phyloP scores from a whole-genome alignment of 2,329 filamentous ascomycete species.

The Ophiostoma himal-ulmi region DNA sequence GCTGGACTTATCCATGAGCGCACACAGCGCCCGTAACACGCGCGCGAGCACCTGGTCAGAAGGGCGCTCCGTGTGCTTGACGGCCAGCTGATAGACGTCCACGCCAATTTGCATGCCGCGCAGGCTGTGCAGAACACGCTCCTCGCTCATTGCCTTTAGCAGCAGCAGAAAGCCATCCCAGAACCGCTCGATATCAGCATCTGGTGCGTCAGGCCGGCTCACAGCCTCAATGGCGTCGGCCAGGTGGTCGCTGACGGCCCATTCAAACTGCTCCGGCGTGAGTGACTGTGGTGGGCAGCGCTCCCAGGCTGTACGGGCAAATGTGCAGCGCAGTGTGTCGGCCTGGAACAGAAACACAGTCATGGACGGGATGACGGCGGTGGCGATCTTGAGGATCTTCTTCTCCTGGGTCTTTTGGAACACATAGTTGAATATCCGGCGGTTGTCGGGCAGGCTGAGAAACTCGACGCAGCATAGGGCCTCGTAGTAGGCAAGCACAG shows the following conservation, averaged over 20 bases:
- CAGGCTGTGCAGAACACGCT: slow-evolving; percentile 70
- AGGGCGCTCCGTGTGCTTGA: slow-evolving; percentile 46
- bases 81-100: slow-evolving; percentile 60
- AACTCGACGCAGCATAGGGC: slow-evolving; percentile 79
- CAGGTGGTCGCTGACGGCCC: slow-evolving; percentile 73
- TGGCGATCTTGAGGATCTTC: slow-evolving; percentile 68
- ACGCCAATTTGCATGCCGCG: slow-evolving; percentile 72
- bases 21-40: slow-evolving; percentile 63
- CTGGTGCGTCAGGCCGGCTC: slow-evolving; percentile 43
- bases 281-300: slow-evolving; percentile 56
- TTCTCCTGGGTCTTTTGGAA: slow-evolving; percentile 76
- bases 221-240: slow-evolving; percentile 59
- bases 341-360: slow-evolving; percentile 76
- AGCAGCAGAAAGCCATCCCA: slow-evolving; percentile 75
- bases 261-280: slow-evolving; percentile 72
- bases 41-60: slow-evolving; percentile 57
- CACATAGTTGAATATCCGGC: slow-evolving; percentile 67
- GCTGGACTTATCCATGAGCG: slow-evolving; percentile 67
- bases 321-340: slow-evolving; percentile 56
- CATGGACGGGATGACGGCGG: slow-evolving; percentile 71
- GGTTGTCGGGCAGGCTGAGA: slow-evolving; percentile 51
- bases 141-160: slow-evolving; percentile 64
- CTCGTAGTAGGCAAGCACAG: slow-evolving; percentile 80
- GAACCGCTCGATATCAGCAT: slow-evolving; percentile 57
- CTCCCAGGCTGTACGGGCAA: slow-evolving; percentile 65